Percentiles rank a stretch among this genome's conserved stretches.
These are phyloP conservation scores for Phytophthora nicotianae DNA, from an alignment of 352 stramenopile genomes.

Conservation along the genomic window DNA sequence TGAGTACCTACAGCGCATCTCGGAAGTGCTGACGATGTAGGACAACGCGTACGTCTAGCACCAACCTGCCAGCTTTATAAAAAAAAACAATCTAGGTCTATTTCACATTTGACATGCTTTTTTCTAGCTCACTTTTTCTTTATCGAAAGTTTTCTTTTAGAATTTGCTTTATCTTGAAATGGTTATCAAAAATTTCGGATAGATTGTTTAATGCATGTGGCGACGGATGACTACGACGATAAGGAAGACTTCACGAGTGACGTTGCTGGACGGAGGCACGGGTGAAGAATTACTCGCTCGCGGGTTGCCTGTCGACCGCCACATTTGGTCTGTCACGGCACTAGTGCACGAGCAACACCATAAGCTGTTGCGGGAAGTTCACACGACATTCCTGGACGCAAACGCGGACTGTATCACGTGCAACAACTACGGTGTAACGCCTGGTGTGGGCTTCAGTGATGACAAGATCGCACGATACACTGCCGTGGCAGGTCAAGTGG, in stretches of 20 bases:
- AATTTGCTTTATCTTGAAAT: too few species aligned
- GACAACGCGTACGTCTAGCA: neutral
- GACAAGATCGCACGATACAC: conserved; percentile 66
- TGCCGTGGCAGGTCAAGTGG: conserved; percentile 60
- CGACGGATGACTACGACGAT: neutral
- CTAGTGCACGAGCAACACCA: conserved; percentile 78
- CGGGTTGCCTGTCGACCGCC: conserved; percentile 85
- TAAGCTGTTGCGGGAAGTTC: conserved; percentile 71
- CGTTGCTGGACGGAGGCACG: conserved; percentile 88
- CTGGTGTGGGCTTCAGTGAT: conserved; percentile 82
- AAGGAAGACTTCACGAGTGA: conserved; percentile 14
- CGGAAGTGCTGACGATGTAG: conserved; percentile 22
- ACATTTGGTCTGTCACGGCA: conserved; percentile 90
- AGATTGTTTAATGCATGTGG: neutral
- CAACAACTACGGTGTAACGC: conserved; percentile 92
- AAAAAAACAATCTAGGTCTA: too few species aligned
- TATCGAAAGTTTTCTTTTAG: too few species aligned
- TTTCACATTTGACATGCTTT: too few species aligned
- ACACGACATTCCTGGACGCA: conserved; percentile 81
- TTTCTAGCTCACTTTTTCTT: too few species aligned
- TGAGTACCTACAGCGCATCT: conserved; percentile 70
- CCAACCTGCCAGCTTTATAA: neutral
- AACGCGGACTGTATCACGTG: conserved; percentile 86
- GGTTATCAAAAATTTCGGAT: neutral
- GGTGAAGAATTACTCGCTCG: conserved; percentile 90